These are phyloP conservation scores for Aspergillus panamensis DNA, from an alignment of 495 filamentous ascomycete genomes.

Conservation along the genomic window DNA sequence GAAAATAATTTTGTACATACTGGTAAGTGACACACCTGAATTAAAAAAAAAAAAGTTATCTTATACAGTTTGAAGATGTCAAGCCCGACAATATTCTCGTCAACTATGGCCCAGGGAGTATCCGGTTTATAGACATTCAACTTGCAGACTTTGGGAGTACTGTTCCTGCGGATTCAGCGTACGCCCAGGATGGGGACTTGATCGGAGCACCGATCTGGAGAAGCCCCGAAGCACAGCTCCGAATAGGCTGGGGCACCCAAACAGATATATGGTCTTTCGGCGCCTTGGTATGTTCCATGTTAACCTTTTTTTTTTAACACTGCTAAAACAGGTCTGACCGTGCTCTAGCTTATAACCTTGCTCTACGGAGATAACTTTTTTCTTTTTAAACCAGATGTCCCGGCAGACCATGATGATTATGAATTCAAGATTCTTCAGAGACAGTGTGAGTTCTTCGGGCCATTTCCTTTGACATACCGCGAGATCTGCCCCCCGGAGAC, in stretches of 20 bases:
- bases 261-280: constrained; percentile 46
- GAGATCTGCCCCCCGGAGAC: constrained; percentile 22
- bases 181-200: constrained; percentile 34
- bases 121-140: constrained; percentile 37
- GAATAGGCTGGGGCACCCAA: constrained; percentile 29
- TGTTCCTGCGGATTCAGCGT: constrained; percentile 28
- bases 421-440: constrained; percentile 35
- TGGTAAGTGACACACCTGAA: constrained; percentile 23
- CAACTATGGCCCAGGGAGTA: constrained; percentile 27
- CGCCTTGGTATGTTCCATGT: constrained; percentile 20
- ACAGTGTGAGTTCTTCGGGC: constrained; percentile 37
- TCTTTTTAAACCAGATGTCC: constrained; percentile 35
- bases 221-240: constrained; percentile 34
- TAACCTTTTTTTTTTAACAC: constrained; percentile 11
- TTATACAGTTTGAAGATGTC: constrained; percentile 28
- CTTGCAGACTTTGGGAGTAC: constrained; percentile 37
- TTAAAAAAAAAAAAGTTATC: too few species aligned
- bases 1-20: constrained; percentile 39
- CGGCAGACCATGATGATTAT: constrained; percentile 34
- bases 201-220: constrained; percentile 34
- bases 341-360: constrained; percentile 1
- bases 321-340: background rate
- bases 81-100: constrained; percentile 43
- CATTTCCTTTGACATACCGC: constrained; percentile 32
- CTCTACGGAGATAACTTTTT: constrained; percentile 5